Conservation (phyloP, 371 early-diverging fungal genomes). For the Mucor ambiguus region DNA sequence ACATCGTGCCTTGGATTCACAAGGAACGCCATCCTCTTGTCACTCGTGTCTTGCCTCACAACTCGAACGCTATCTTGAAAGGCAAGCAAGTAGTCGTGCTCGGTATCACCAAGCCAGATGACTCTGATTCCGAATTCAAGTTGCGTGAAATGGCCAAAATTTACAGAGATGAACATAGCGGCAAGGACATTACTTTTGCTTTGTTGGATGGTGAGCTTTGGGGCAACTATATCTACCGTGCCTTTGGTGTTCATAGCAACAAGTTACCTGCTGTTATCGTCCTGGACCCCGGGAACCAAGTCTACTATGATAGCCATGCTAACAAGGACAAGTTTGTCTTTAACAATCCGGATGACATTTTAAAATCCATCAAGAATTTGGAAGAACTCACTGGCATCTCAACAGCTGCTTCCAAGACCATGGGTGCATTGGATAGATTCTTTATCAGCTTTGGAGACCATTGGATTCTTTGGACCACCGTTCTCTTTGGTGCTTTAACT, state of each 20-base stretch:
- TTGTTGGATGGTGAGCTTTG: slow-evolving; percentile 64
- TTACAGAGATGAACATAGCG: slow-evolving; percentile 27
- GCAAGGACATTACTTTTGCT: slow-evolving; percentile 49
- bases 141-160: slow-evolving; percentile 20
- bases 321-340: slow-evolving; percentile 12
- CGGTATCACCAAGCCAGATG: slow-evolving; percentile 15
- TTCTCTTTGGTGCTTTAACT: slow-evolving; percentile 8
- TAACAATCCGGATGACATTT: slow-evolving; percentile 12
- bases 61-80: slow-evolving; percentile 18
- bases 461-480: slow-evolving; percentile 21
- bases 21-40: slow-evolving; percentile 25
- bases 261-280: slow-evolving; percentile 63
- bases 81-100: slow-evolving; percentile 18
- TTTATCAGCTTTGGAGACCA: slow-evolving; percentile 20
- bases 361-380: slow-evolving; percentile 7
- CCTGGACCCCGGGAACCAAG: slow-evolving; percentile 53
- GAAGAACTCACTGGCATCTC: slow-evolving; percentile 15
- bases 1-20: slow-evolving; percentile 19
- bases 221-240: slow-evolving; percentile 55
- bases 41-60: slow-evolving; percentile 14
- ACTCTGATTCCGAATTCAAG: slow-evolving; percentile 5
- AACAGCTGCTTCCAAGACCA: slow-evolving; percentile 18
- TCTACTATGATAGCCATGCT: slow-evolving; percentile 16
- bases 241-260: slow-evolving; percentile 53
- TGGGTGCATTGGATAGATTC: slow-evolving; percentile 7